These are phyloP conservation scores for Porcisia hertigi DNA, from an alignment of 208 protist genomes.

Conservation along the genomic window DNA sequence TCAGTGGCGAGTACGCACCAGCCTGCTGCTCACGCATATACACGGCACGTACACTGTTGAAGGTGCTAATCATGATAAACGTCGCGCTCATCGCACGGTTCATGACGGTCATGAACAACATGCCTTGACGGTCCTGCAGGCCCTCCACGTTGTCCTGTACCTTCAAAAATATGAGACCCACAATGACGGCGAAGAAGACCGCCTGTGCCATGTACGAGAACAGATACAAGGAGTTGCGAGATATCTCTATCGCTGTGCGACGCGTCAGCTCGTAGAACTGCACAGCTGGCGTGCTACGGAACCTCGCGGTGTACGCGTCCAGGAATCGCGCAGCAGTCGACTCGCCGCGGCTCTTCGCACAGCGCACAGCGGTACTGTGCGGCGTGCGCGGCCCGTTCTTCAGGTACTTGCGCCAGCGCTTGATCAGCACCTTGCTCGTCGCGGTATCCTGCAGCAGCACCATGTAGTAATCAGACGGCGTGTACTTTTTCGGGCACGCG, in stretches of 20 bases:
- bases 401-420: conserved; percentile 67
- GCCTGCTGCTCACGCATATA: conserved; percentile 72
- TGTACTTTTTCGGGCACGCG: conserved; percentile 64
- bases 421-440: conserved; percentile 52
- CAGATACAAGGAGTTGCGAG: conserved; percentile 48
- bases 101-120: conserved; percentile 74
- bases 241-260: conserved; percentile 43
- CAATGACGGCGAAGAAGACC: conserved; percentile 62
- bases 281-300: conserved; percentile 41
- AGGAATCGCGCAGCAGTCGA: conserved; percentile 50
- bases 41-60: conserved; percentile 45
- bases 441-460: conserved; percentile 68
- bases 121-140: conserved; percentile 60
- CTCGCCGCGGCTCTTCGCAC: conserved; percentile 35
- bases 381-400: conserved; percentile 50
- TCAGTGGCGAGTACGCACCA: conserved; percentile 62
- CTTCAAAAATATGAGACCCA: conserved; percentile 78
- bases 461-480: conserved; percentile 91
- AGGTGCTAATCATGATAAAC: conserved; percentile 62
- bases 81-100: conserved; percentile 60
- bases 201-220: conserved; percentile 48
- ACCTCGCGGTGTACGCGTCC: conserved; percentile 48
- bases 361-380: conserved; percentile 52
- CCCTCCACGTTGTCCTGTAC: conserved; percentile 49
- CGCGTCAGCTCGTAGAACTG: conserved; percentile 63